Evolutionary conservation across 2,329 filamentous ascomycete species (phyloP), one percentile per base, ranked within the genome.

Genomic region (Verticillium zaregamsianum): DNA sequence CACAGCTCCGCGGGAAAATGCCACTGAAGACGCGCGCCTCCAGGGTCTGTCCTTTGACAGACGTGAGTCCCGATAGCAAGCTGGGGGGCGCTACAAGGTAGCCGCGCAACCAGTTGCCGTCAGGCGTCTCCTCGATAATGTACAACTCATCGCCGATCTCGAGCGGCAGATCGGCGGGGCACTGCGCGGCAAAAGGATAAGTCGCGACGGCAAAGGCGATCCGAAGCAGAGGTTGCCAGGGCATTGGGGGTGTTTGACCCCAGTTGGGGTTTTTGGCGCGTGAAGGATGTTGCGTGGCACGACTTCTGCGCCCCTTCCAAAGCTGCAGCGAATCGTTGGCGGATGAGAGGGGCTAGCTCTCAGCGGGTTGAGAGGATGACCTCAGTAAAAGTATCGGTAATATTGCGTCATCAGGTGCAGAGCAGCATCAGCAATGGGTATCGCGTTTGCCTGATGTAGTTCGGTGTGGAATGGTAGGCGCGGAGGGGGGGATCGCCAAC

Each of bases 101-200:
- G 63, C 95, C 95, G 60, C 95, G 90, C 76, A 94, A 90, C 96
- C 95, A 99, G 74, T 92, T 86, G 70, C 90, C 91, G 77, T 96
- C 87, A 25, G 92, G 90, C 45, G 94, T 96, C 78, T 98, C 92
- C 78, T 98, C 94, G 73, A 99, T 97, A 68, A 99, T 96, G 79
- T 99, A 99, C 66, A 99, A 83, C 78, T 99, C 95, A 84, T 99
- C 95, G 74, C 95, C 95, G 66, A 99, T 92, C 77, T 99, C 93
- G 74, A 99, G 89, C 11, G 96, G 95, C 23, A 99, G 88, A 77
- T 99, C 95, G 74, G 93, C 91, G 60, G 93, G 87, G 67, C 89
- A 89, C 63, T 91, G 89, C 64, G 95, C 91, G 69, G 90, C 85
- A 79, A 99, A 99, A 40, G 95, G 95, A 76, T 93, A 96, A 68